Conservation (phyloP, 768 basidiomycete genomes). For the Gymnopilus junonius region DNA sequence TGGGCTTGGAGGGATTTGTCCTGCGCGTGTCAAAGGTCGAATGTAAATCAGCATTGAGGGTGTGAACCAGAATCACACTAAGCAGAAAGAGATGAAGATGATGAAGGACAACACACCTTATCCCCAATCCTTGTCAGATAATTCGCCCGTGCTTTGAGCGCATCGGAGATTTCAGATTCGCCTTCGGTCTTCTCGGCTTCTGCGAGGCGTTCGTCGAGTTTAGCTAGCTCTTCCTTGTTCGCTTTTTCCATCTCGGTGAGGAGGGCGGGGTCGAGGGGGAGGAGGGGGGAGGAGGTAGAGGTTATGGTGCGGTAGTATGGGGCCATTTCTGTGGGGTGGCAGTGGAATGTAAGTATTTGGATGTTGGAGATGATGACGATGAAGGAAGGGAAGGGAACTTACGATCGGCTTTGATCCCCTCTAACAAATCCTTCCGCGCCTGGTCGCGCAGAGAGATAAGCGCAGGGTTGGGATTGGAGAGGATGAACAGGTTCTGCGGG, state of each 20-base stretch:
- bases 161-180: slow-evolving; percentile 92
- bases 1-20: slow-evolving; percentile 83
- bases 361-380: background rate
- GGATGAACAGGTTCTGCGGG: slow-evolving; percentile 77
- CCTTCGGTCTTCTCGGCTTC: slow-evolving; percentile 93
- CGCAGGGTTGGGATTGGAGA: slow-evolving; percentile 65
- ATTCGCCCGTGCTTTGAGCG: slow-evolving; percentile 80
- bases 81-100: background rate
- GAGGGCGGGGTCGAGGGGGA: slow-evolving; percentile 56
- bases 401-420: slow-evolving; percentile 83
- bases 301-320: slow-evolving; percentile 76
- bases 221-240: slow-evolving; percentile 74
- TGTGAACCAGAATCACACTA: too few relatives aligned
- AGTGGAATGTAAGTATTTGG: background rate
- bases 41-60: too few relatives aligned
- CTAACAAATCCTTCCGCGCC: slow-evolving; percentile 67
- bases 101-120: slow-evolving; percentile 51
- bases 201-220: slow-evolving; percentile 75
- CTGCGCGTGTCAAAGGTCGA: too few relatives aligned
- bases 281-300: slow-evolving; percentile 45
- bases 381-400: slow-evolving; percentile 32
- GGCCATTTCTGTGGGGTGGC: slow-evolving; percentile 72
- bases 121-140: slow-evolving; percentile 91
- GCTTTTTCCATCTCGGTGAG: slow-evolving; percentile 64
- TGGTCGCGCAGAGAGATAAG: slow-evolving; percentile 68